These are phyloP conservation scores for Psidium guajava DNA, from an alignment of 345 rosid species.

Conservation along the genomic window DNA sequence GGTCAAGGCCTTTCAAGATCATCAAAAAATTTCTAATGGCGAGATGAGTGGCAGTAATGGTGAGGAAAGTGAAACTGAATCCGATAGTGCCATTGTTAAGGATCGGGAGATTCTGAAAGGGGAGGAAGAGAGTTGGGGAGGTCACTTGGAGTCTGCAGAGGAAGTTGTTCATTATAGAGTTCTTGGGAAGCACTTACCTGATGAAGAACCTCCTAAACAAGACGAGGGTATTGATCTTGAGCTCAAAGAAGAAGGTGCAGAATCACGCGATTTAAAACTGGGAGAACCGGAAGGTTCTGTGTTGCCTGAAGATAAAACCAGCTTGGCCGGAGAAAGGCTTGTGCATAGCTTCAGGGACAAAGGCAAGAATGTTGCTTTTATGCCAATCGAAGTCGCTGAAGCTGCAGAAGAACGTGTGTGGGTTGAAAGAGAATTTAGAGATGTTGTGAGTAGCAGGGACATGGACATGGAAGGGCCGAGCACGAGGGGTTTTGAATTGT, in stretches of 20 bases:
- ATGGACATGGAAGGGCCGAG: constrained; percentile 73
- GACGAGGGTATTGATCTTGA: constrained; percentile 33
- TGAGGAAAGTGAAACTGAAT: constrained; percentile 6
- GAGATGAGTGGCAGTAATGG: constrained; percentile 3
- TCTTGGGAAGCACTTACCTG: constrained; percentile 13
- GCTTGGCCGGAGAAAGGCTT: constrained; percentile 14
- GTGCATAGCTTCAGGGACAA: constrained; percentile 37
- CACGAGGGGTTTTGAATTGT: constrained; percentile 77
- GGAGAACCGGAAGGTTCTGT: constrained; percentile 18
- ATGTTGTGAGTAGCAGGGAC: constrained; percentile 18
- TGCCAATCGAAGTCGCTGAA: constrained; percentile 16
- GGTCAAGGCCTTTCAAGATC: constrained; percentile 17
- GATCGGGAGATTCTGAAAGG: constrained; percentile 6
- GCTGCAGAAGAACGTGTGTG: constrained; percentile 25
- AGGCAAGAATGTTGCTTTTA: constrained; percentile 51
- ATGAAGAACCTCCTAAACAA: constrained; percentile 16
- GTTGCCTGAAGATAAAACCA: constrained; percentile 8
- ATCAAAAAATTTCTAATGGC: constrained; percentile 13
- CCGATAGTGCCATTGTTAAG: constrained; percentile 6
- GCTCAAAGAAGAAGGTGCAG: constrained; percentile 24
- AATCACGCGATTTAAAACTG: constrained; percentile 10
- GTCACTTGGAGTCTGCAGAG: constrained; percentile 10
- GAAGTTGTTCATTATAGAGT: constrained; percentile 14
- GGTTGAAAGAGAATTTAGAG: constrained; percentile 29
- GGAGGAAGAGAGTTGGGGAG: constrained; percentile 17